A percentile compares a stretch with the other conserved stretches of the same genome.
Evolutionary conservation across 1,284 basidiomycete species (phyloP).

Genomic region (Trichosporon sp.): DNA sequence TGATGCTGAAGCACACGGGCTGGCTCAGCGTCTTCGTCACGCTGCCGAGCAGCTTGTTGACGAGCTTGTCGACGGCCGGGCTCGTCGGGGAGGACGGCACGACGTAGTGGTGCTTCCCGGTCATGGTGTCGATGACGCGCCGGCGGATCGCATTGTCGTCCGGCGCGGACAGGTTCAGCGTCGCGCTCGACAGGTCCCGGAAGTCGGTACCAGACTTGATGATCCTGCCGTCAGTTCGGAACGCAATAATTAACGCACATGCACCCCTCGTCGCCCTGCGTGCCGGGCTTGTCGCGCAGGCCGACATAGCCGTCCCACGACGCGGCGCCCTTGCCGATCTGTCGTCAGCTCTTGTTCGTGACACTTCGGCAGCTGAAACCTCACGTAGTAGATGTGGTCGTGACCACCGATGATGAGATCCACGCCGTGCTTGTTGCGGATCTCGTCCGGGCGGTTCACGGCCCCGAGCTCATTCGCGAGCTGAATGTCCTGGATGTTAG

Average conservation of each 20-base stretch:
- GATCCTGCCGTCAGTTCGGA: conserved; percentile 42
- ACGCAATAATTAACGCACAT: conserved; percentile 49
- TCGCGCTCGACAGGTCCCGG: conserved; percentile 73
- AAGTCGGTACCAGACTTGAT: conserved; percentile 87
- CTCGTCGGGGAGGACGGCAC: conserved; percentile 61
- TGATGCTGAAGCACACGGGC: conserved; percentile 65
- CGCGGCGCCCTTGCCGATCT: conserved; percentile 68
- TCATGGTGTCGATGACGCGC: conserved; percentile 63
- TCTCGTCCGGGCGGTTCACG: conserved; percentile 55
- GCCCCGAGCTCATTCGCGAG: conserved; percentile 62
- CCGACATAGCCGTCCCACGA: conserved; percentile 68
- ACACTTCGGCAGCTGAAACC: not conserved
- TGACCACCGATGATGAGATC: conserved; percentile 86
- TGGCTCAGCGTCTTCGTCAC: conserved; percentile 67
- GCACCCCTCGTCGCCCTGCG: conserved; percentile 68
- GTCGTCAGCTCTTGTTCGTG: conserved; percentile 34
- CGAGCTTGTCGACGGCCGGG: conserved; percentile 57
- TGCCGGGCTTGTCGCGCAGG: conserved; percentile 59
- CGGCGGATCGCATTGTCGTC: conserved; percentile 59
- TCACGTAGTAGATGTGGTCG: conserved; percentile 60
- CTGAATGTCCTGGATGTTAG: conserved; percentile 59
- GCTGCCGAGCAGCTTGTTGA: conserved; percentile 64
- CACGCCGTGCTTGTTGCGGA: conserved; percentile 63
- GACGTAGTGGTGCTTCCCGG: conserved; percentile 64
- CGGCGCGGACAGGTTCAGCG: conserved; percentile 60